These are phyloP conservation scores for Aspergillus sp. DNA, from an alignment of 2,329 filamentous ascomycete species.

Conservation along the genomic window DNA sequence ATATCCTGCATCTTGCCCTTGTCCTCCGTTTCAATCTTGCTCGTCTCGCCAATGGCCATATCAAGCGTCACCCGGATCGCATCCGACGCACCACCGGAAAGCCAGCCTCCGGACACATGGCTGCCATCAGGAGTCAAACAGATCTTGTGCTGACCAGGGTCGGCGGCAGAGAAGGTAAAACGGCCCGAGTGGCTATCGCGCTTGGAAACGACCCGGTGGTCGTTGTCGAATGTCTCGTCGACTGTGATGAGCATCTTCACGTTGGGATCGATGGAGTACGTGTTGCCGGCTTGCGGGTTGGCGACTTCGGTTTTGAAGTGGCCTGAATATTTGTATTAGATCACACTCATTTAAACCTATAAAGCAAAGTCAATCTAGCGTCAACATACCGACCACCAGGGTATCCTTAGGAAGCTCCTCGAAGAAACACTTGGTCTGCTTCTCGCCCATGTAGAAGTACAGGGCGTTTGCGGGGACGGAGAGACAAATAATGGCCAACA, in stretches of 20 bases:
- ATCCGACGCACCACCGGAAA: conserved; percentile 61
- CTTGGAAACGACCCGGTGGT: conserved; percentile 91
- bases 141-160: conserved; percentile 90
- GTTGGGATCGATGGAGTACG: conserved; percentile 66
- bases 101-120: conserved; percentile 63
- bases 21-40: conserved; percentile 85
- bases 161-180: conserved; percentile 93
- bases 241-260: conserved; percentile 86
- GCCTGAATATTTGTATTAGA: conserved; percentile 40
- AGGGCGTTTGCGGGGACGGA: conserved; percentile 67
- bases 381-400: conserved; percentile 69
- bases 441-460: conserved; percentile 91
- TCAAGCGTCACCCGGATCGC: conserved; percentile 81
- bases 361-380: neutral
- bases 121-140: conserved; percentile 84
- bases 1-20: conserved; percentile 91
- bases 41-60: conserved; percentile 89
- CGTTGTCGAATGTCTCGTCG: conserved; percentile 93
- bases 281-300: conserved; percentile 56
- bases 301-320: conserved; percentile 83
- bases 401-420: conserved; percentile 98
- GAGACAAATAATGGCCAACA: conserved; percentile 58
- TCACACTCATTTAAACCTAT: no score
- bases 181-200: conserved; percentile 67
- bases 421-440: conserved; percentile 87